Conservation (phyloP, 345 rosid species). For the Eucalyptus erythrocorys region DNA sequence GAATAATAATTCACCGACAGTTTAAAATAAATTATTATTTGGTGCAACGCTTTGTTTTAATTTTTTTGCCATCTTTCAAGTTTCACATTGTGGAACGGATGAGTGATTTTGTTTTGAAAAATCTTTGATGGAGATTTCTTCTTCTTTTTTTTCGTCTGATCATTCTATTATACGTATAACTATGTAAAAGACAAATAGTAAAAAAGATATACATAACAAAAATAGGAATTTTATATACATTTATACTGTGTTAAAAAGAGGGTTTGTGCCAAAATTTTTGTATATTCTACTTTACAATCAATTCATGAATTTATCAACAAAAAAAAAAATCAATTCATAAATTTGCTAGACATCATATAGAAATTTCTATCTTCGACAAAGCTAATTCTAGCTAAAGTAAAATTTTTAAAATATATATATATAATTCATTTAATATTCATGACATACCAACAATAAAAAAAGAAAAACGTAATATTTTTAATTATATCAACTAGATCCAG, state of each 20-base stretch:
- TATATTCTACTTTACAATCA: neutral
- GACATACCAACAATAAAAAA: neutral
- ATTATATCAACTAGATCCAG: neutral
- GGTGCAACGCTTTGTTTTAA: neutral
- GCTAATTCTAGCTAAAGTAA: neutral
- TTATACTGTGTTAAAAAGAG: neutral
- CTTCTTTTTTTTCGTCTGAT: neutral
- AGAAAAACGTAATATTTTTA: no score
- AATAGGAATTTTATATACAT: no score
- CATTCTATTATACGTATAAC: neutral
- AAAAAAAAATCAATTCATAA: neutral
- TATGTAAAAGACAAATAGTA: neutral
- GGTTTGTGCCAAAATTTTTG: neutral
- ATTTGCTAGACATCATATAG: neutral
- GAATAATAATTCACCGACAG: accelerated
- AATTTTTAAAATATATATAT: no score
- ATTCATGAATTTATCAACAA: no score
- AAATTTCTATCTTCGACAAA: neutral
- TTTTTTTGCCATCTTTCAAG: neutral
- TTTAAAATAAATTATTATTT: no score
- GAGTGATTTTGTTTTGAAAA: neutral
- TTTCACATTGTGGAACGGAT: neutral
- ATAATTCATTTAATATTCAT: neutral
- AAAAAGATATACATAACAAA: no score
- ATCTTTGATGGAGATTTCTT: accelerated